These are phyloP conservation scores for Citeromyces matritensis DNA, from an alignment of 805 yeast genomes.

Conservation along the genomic window DNA sequence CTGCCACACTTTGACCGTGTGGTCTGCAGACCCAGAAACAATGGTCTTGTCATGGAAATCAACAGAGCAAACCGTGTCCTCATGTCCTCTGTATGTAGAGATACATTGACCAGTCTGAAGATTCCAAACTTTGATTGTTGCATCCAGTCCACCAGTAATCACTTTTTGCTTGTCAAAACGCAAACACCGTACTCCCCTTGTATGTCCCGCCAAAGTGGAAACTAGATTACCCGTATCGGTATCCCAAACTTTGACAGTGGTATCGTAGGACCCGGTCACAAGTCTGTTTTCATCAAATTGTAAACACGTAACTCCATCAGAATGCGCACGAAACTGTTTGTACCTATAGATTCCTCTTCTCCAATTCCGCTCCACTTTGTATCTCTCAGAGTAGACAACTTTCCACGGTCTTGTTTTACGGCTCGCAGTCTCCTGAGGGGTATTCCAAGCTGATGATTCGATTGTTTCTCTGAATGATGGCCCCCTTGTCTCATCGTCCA, in stretches of 20 bases:
- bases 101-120: constrained; percentile 89
- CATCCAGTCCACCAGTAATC: constrained; percentile 85
- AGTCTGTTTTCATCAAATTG: constrained; percentile 70
- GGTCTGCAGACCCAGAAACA: constrained; percentile 89
- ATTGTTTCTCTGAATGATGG: not conserved
- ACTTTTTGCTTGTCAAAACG: constrained; percentile 81
- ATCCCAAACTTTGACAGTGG: constrained; percentile 89
- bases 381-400: constrained; percentile 83
- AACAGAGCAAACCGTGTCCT: constrained; percentile 70
- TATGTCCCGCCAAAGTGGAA: constrained; percentile 76
- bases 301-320: constrained; percentile 78
- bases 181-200: constrained; percentile 72
- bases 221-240: constrained; percentile 63
- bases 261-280: constrained; percentile 88
- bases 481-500: constrained; percentile 8
- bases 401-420: constrained; percentile 80
- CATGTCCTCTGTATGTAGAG: constrained; percentile 88
- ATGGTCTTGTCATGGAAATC: constrained; percentile 71
- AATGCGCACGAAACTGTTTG: constrained; percentile 63
- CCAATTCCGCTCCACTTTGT: constrained; percentile 89
- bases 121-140: constrained; percentile 91
- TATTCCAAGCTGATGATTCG: not conserved
- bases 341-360: constrained; percentile 60
- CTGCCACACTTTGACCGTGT: constrained; percentile 91
- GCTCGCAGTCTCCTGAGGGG: not conserved